Conservation (phyloP, 176 grass and related monocot genomes). For the Triticum urartu region DNA sequence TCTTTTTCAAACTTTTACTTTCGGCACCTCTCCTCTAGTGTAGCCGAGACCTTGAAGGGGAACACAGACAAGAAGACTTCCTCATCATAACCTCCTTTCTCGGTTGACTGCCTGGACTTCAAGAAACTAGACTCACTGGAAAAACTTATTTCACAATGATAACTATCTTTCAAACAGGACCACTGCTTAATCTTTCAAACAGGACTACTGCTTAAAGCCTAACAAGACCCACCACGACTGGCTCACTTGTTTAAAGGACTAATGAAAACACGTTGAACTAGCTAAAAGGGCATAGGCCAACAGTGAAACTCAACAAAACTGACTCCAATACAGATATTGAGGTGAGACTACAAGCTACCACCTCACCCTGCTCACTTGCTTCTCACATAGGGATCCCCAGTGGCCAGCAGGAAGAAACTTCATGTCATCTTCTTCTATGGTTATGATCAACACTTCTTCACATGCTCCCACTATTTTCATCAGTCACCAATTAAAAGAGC, state of each 20-base stretch:
- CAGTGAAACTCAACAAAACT: background rate
- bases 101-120: background rate
- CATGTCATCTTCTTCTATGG: background rate
- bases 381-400: background rate
- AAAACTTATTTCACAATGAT: background rate
- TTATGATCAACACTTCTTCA: background rate
- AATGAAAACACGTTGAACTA: background rate
- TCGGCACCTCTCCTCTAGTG: background rate
- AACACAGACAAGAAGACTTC: background rate
- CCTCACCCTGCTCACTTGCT: background rate
- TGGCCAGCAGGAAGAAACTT: background rate
- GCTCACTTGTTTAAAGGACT: background rate
- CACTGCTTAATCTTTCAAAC: too few species aligned
- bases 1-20: background rate
- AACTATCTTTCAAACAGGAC: too few species aligned
- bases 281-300: background rate
- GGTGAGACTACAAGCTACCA: background rate
- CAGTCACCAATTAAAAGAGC: background rate
- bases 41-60: background rate
- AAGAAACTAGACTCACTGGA: background rate
- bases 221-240: background rate
- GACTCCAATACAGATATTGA: background rate
- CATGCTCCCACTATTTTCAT: background rate
- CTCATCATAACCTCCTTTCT: background rate
- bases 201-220: background rate